These are phyloP conservation scores for Fraxinus sp. DNA, from an alignment of 305 asterid genomes.

Conservation along the genomic window DNA sequence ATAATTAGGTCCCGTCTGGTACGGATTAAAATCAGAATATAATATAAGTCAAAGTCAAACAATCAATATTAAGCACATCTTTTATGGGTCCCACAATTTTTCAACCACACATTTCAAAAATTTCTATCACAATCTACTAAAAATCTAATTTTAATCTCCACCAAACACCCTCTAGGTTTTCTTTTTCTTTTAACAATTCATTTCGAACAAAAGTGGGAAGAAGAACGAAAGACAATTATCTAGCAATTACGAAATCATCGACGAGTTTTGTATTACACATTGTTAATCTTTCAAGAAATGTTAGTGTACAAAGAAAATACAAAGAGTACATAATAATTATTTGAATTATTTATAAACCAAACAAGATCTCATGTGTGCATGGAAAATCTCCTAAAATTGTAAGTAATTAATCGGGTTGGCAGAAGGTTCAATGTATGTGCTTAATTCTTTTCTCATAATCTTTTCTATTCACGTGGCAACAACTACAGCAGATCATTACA, in stretches of 20 bases:
- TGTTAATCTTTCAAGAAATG: background rate
- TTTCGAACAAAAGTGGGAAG: background rate
- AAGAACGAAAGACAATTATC: too few relatives aligned
- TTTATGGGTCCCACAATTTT: too few relatives aligned
- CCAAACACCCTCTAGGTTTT: too few relatives aligned
- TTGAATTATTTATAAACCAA: background rate
- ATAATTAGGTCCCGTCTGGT: too few relatives aligned
- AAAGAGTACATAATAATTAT: background rate
- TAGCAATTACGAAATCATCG: too few relatives aligned
- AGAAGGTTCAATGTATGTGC: conserved; percentile 36
- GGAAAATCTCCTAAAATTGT: background rate
- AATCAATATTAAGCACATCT: too few relatives aligned
- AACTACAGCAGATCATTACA: conserved; percentile 21
- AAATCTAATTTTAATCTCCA: too few relatives aligned
- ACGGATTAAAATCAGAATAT: too few relatives aligned
- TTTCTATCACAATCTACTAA: too few relatives aligned
- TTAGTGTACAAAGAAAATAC: background rate
- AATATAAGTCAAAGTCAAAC: too few relatives aligned
- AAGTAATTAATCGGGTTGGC: background rate
- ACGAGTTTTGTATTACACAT: too few relatives aligned
- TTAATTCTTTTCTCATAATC: background rate
- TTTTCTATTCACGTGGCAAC: background rate
- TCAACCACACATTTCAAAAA: too few relatives aligned
- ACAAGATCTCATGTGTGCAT: background rate
- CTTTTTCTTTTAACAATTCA: background rate